Evolutionary conservation across 495 filamentous ascomycete genomes (phyloP), one percentile per base, ranked within the genome.

Genomic region (Cercophora newfieldiana): DNA sequence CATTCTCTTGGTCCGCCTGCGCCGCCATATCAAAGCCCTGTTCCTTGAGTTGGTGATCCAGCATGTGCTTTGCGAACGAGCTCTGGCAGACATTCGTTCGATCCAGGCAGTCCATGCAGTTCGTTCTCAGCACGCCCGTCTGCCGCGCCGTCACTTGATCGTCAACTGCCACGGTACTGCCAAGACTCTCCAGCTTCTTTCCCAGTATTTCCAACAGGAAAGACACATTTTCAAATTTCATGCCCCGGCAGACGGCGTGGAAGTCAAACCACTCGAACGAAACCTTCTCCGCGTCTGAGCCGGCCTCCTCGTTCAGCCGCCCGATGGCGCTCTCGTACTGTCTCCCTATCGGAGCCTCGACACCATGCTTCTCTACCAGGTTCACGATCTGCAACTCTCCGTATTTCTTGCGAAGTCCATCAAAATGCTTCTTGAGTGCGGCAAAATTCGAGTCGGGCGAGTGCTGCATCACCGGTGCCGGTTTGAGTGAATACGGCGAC

Each of bases 101-200:
- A 71, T 97, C 94, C 16, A 98, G 84, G 69, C 94, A 98, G 71
- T 98, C 94, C 94, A 98, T 98, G 75, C 94, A 98, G 73, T 98
- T 97, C 2, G 92, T 97, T 61, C 94, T 81, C 16, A 97, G 71
- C 14, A 96, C 85, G 2, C 93, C 94, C 21, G 76, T 81, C 71
- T 97, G 94, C 49, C 73, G 82, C 7, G 72, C 66, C 22, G 81
- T 68, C 7, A 87, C 66, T 8, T 74, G 74, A 16, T 82, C 84
- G 26, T 83, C 76, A 18, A 81, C 78, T 37, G 87, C 76, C 0
- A 89, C 83, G 0, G 87, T 88, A 68, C 87, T 90, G 10, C 90
- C 88, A 62, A 88, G 85, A 5, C 81, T 76, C 60, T 87, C 87
- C 18, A 97, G 76, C 8, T 82, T 87, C 18, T 79, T 72, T 7